Percentiles rank a stretch among this genome's conserved stretches.
Evolutionary conservation across 2,329 filamentous ascomycete species (phyloP).

Genomic region (Colletotrichum sp.): DNA sequence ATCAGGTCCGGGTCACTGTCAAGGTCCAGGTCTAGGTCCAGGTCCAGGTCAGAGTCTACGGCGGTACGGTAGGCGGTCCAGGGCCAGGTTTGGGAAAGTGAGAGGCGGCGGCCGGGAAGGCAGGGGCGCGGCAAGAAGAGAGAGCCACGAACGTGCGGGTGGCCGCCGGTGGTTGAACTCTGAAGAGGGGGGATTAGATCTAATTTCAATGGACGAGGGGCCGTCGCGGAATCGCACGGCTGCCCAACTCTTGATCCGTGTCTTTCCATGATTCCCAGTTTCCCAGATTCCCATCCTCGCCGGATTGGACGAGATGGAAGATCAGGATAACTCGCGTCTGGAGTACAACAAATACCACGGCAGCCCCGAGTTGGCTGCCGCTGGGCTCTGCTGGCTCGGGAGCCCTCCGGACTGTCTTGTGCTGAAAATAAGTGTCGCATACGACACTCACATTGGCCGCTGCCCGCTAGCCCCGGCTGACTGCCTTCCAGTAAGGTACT

Average conservation of each 20-base stretch:
- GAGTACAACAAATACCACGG: neutral
- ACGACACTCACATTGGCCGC: neutral
- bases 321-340: neutral
- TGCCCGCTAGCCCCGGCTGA: neutral
- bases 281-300: neutral
- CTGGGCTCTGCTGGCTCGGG: neutral
- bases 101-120: neutral
- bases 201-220: conserved; percentile 18
- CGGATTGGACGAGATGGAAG: neutral
- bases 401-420: neutral
- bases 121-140: neutral
- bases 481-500: neutral
- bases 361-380: neutral
- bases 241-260: neutral
- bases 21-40: conserved; percentile 2
- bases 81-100: conserved; percentile 5
- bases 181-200: neutral
- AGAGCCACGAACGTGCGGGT: neutral
- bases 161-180: neutral
- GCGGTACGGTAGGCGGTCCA: neutral
- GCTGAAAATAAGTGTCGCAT: neutral
- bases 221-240: conserved; percentile 4
- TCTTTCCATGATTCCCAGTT: neutral
- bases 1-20: conserved; percentile 9
- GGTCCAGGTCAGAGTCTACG: neutral